These are phyloP conservation scores for Teratosphaeria pseudoeucalypti DNA, from an alignment of 2,329 filamentous ascomycete species.

Conservation along the genomic window DNA sequence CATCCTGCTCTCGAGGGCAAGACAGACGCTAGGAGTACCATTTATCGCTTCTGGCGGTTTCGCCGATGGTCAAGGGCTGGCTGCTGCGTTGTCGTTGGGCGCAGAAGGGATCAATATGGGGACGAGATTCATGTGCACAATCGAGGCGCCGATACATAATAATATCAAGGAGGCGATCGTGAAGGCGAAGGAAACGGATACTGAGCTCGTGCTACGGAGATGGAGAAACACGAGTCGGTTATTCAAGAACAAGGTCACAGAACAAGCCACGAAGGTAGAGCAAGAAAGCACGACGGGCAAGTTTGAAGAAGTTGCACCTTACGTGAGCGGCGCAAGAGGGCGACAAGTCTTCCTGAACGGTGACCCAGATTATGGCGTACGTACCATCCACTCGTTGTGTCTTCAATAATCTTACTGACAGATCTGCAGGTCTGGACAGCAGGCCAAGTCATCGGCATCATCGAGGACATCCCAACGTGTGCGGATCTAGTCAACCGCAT, in stretches of 20 bases:
- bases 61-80: conserved; percentile 85
- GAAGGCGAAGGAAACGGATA: conserved; percentile 78
- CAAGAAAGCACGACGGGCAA: conserved; percentile 71
- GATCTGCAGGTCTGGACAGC: conserved; percentile 76
- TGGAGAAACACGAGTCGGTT: conserved; percentile 90
- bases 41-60: conserved; percentile 97
- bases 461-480: conserved; percentile 43
- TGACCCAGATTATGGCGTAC: conserved; percentile 78
- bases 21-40: conserved; percentile 71
- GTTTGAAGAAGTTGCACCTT: conserved; percentile 78
- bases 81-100: conserved; percentile 78
- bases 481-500: conserved; percentile 36
- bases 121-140: conserved; percentile 92
- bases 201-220: conserved; percentile 71
- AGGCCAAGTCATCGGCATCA: conserved; percentile 72
- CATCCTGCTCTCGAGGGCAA: conserved; percentile 72
- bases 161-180: conserved; percentile 95
- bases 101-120: conserved; percentile 98
- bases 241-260: conserved; percentile 81
- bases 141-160: conserved; percentile 81
- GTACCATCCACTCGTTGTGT: conserved; percentile 26
- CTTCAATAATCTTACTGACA: not conserved
- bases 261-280: conserved; percentile 74
- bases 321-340: conserved; percentile 82
- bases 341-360: conserved; percentile 86